Evolutionary conservation across 495 filamentous ascomycete species (phyloP), one percentile per base, ranked within the genome.

Genomic region (Aspergillus cavernicola): DNA sequence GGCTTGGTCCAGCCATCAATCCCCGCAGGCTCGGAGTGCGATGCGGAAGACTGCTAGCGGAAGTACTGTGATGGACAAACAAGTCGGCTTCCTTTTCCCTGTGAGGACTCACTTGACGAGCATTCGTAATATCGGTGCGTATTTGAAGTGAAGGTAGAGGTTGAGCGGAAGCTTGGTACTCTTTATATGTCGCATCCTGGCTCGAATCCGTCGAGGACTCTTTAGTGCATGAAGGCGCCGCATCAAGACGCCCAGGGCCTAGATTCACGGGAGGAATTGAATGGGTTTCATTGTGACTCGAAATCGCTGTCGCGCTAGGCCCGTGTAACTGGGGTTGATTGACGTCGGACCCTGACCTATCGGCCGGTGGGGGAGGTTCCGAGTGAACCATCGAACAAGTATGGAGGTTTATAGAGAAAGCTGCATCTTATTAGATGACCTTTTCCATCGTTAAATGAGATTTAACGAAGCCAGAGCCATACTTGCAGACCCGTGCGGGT

Each of bases 21-120:
- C 69, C 78, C 59, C 70, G 75, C 22, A 79, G 56, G 67, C 72
- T 83, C 48, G 73, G 77, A 44, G 74, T 81, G 37, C 73, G 73
- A 23, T 65, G 70, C 6, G 69, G 75, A 20, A 74, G 56, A 47
- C 75, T 76, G 36, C 71, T 62, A n/a, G 69, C 74, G 18, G 74
- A 78, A 16, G 66, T 56, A 55, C 67, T 76, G 48, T 71, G 69
- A 24, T 66, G 70, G 22, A 64, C 55, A 32, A 58, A 57, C 19
- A 65, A 47, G 52, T 74, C 72, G 19, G 60, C 61, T 19, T 68
- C 69, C 42, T 62, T 61, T 45, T 62, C 46, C 42, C 63, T 61
- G 41, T 61, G 49, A 19, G 70, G 61, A 22, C 65, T 70, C 46
- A 63, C 51, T 0, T 67, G 66, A 15, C 56, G 58, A 24, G 47